Base-by-base conservation (phyloP, 371 early-diverging fungal species). In the Lichtheimia ramosa region DNA sequence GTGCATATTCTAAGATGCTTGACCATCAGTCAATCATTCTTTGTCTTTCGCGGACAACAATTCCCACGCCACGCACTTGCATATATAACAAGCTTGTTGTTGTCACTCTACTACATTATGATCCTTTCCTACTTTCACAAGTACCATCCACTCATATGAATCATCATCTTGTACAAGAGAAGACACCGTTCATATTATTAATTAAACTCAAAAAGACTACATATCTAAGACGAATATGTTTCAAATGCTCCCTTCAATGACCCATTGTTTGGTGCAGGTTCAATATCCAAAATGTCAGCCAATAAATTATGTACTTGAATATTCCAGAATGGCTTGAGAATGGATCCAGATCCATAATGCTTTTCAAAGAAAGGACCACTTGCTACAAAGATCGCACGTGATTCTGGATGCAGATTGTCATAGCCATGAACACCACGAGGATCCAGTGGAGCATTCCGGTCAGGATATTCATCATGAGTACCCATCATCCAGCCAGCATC, bases 361-460 rank as follows among this genome's bases (percentile, higher is more conserved):
- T 59, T 54, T 2, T 61, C 56, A 64, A 95, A 93, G 0, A 77
- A 69, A 0, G 95, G 95, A 0, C 96, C 96, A 25, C 71, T 60
- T 2, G 91, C 96, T 34, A 95, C 73, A 74, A 97, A 96, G 21
- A 93, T 85, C 15, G 95, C 93, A n/a, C 89, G 86, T 85, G 96
- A 96, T 18, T 91, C 83, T 7, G 83, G 83, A 46, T 83, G 70
- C 40, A 82, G 58, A 65, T 92, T 87, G 63, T 95, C 91, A 74
- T 93, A 96, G 0, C 98, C 98, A 71, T 96, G 97, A 3, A 83
- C 81, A 12, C 95, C 97, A 2, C 70, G 63, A 5, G 82, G 77
- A 3, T 62, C 55, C 50, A 64, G 71, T 2, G 58, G 63, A 16
- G 56, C 43, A 7, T 69, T 58, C 5, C 49, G 18, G n/a, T 56